A percentile compares a stretch with the other conserved stretches of the same genome.
phyloP scores from a whole-genome alignment of 768 basidiomycete species.

The Suillus subluteus region DNA sequence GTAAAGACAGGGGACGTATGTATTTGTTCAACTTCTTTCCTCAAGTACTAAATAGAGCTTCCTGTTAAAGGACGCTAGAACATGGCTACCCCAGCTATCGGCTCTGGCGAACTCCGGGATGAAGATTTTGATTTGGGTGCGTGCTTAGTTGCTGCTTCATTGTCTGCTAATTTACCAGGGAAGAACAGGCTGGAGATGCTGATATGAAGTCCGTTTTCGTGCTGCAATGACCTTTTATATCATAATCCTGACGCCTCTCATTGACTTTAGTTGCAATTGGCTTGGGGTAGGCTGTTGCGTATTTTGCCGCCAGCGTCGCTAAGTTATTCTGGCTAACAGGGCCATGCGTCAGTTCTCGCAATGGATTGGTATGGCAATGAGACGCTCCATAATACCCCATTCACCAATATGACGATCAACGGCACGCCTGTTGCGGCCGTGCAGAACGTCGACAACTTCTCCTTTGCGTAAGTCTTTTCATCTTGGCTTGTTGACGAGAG shows the following conservation, averaged over 20 bases:
- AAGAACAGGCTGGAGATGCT: slow-evolving; percentile 30
- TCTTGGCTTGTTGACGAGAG: not conserved
- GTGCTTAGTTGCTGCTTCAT: slow-evolving; percentile 2
- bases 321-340: slow-evolving; percentile 23
- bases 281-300: slow-evolving; percentile 36
- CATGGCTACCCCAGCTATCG: slow-evolving; percentile 40
- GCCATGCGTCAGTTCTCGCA: slow-evolving; percentile 40
- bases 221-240: not conserved
- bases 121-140: slow-evolving; percentile 47
- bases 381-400: slow-evolving; percentile 41
- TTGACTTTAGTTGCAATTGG: slow-evolving; percentile 24
- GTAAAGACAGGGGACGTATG: slow-evolving; percentile 60
- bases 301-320: not conserved
- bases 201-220: slow-evolving; percentile 30
- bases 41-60: slow-evolving; percentile 8
- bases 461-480: slow-evolving; percentile 52
- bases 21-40: slow-evolving; percentile 9
- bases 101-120: slow-evolving; percentile 39
- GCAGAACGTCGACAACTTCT: slow-evolving; percentile 58
- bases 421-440: slow-evolving; percentile 58
- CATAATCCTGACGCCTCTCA: slow-evolving; percentile 10
- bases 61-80: slow-evolving; percentile 35
- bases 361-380: slow-evolving; percentile 52
- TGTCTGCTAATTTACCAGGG: not conserved
- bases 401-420: slow-evolving; percentile 59